phyloP scores from a whole-genome alignment of 345 rosid species.

The Citrus cavaleriei region DNA sequence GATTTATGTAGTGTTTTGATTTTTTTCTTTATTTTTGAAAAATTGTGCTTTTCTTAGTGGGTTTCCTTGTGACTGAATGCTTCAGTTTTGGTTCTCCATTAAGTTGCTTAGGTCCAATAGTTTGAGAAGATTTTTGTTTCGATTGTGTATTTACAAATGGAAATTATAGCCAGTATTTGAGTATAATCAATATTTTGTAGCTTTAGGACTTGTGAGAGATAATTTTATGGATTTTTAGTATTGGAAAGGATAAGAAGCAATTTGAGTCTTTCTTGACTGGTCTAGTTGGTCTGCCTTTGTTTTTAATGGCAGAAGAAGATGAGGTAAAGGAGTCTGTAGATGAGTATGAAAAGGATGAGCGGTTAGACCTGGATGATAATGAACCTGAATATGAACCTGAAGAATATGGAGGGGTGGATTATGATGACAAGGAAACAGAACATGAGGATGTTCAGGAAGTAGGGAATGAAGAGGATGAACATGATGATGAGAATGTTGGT shows the following conservation, averaged over 20 bases:
- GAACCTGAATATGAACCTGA: conserved; percentile 69
- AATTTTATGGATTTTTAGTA: neutral
- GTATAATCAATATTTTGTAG: neutral
- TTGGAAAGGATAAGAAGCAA: conserved; percentile 20
- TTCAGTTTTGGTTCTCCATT: neutral
- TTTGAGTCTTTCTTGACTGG: conserved; percentile 31
- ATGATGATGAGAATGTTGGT: conserved; percentile 51
- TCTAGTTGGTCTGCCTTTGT: conserved; percentile 39
- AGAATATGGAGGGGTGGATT: conserved; percentile 52
- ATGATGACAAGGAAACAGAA: conserved; percentile 77
- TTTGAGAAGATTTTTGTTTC: neutral
- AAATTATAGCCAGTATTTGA: neutral
- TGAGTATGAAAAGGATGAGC: conserved; percentile 70
- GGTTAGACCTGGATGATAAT: conserved; percentile 78
- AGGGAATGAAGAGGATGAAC: conserved; percentile 52
- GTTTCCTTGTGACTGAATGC: neutral
- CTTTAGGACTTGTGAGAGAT: neutral
- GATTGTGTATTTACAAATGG: neutral
- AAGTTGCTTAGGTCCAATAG: neutral
- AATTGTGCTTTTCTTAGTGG: neutral
- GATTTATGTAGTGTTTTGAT: neutral
- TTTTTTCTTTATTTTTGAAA: neutral
- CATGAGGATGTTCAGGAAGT: conserved; percentile 50
- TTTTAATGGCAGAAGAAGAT: conserved; percentile 68
- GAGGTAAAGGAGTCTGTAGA: conserved; percentile 59